Base-by-base conservation (phyloP, 2,329 filamentous ascomycete species). In the Penicillium psychrosexuale region DNA sequence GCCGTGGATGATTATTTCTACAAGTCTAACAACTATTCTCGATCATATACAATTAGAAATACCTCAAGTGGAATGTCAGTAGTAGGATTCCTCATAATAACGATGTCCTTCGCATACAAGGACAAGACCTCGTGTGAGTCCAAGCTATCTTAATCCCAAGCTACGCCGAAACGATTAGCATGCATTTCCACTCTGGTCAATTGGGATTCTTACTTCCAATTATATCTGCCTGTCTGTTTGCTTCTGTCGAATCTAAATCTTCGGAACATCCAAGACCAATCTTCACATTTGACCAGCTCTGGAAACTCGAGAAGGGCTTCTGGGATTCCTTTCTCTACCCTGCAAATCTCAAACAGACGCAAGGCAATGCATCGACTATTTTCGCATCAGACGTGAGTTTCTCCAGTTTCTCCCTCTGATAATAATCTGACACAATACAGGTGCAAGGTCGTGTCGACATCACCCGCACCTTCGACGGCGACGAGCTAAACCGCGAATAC, bases 361-460 rank as follows among this genome's bases (percentile, higher is more conserved):
- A 63, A 8, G 62, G 57, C 1, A 64, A 64, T 5, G 37, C 59
- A 37, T 55, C 60, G 5, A 61, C 63, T 8, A 52, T 68, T 5
- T 68, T 67, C 31, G 39, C 65, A 2, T 27, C 57, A 8, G 56
- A 67, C 50, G 66, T 67, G 45, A 44, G 53, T 8, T 12, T 3
- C 6, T n/a, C 11, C 4, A 17, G 5, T 13, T 24, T 30, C 11
- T 15, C 13, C 2, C 9, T 12, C 15, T 17, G 1, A 1, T 9
- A 19, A 19, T 19, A 2, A 33, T 9, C n/a, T 34, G n/a, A 34
- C 47, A 33, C 30, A 27, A 24, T 4, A 17, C 31, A 67, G 62
- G 61, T 67, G 3, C 59, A 68, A 64, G 65, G 66, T 2, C 63
- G 63, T 11, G 63, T 67, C 8, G 63, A 67, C 43, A 63, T 65